A percentile compares a stretch with the other conserved stretches of the same genome.
These are phyloP conservation scores for Arthroderma sp. DNA, from an alignment of 2,329 filamentous ascomycete species.

Conservation along the genomic window DNA sequence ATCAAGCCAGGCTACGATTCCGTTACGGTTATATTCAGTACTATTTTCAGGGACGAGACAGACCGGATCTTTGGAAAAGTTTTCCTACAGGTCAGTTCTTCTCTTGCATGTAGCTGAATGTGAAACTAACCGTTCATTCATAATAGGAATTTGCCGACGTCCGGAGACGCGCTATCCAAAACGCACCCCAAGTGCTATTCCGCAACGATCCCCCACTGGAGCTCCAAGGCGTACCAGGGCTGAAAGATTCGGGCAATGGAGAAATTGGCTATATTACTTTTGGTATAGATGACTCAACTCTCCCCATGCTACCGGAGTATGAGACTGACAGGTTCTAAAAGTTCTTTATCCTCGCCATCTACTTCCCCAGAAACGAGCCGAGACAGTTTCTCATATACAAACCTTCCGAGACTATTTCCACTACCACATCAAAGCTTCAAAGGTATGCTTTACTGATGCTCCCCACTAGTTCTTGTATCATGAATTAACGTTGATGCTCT, in stretches of 20 bases:
- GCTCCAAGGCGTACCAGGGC: conserved; percentile 72
- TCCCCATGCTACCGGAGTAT: not conserved
- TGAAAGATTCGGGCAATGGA: conserved; percentile 59
- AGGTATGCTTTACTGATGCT: conserved; percentile 38
- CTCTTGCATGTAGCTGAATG: not conserved
- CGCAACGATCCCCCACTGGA: conserved; percentile 88
- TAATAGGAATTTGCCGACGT: conserved; percentile 84
- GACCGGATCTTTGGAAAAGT: conserved; percentile 96
- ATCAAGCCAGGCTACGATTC: conserved; percentile 95
- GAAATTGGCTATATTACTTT: conserved; percentile 98
- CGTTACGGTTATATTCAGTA: conserved; percentile 98
- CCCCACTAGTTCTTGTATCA: not conserved
- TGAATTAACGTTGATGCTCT: conserved; percentile 3
- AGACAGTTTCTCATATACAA: conserved; percentile 97
- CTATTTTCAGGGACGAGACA: conserved; percentile 93
- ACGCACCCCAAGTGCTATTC: conserved; percentile 95
- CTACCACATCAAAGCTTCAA: conserved; percentile 99
- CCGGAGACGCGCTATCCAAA: conserved; percentile 81
- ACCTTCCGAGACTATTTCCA: conserved; percentile 99
- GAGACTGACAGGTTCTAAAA: conserved; percentile 9
- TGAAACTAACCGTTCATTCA: not conserved
- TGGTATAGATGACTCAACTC: conserved; percentile 43
- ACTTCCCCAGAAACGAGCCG: conserved; percentile 74
- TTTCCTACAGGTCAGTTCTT: conserved; percentile 56
- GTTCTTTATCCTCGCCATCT: conserved; percentile 94